Percentiles rank a stretch among this genome's conserved stretches.
Evolutionary conservation across 768 basidiomycete species (phyloP).

Genomic region (Tulasnella sp.): DNA sequence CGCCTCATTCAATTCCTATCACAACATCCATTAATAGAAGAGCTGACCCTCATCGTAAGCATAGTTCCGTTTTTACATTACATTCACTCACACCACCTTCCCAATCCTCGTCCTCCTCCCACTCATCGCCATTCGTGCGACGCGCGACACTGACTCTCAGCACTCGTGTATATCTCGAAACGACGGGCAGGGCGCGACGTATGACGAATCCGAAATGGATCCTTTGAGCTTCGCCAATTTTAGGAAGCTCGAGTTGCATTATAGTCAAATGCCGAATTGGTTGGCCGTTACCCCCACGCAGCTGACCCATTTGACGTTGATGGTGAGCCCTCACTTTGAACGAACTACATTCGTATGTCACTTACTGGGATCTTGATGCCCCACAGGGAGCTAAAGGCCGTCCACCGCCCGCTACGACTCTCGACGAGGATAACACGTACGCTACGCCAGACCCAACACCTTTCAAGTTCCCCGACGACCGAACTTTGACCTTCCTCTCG

Average conservation of each 20-base stretch:
- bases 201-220: constrained; percentile 22
- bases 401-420: constrained; percentile 13
- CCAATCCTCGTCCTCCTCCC: neutral
- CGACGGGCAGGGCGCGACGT: constrained; percentile 22
- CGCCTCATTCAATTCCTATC: constrained; percentile 17
- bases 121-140: neutral
- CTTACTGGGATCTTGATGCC: neutral
- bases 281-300: constrained; percentile 14
- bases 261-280: constrained; percentile 28
- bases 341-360: neutral
- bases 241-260: constrained; percentile 22
- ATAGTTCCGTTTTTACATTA: neutral
- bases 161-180: constrained; percentile 5
- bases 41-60: constrained; percentile 25
- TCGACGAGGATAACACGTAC: constrained; percentile 11
- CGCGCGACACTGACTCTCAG: constrained; percentile 1
- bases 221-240: constrained; percentile 4
- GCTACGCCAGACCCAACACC: constrained; percentile 20
- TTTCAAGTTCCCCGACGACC: constrained; percentile 25
- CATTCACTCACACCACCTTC: neutral
- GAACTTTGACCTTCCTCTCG: constrained; percentile 20
- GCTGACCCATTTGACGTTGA: constrained; percentile 25
- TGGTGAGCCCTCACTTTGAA: neutral
- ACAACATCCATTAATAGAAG: constrained; percentile 19
- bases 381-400: constrained; percentile 26